Base-by-base conservation (phyloP, 2,329 filamentous ascomycete genomes). In the Graphilbum sp. region DNA sequence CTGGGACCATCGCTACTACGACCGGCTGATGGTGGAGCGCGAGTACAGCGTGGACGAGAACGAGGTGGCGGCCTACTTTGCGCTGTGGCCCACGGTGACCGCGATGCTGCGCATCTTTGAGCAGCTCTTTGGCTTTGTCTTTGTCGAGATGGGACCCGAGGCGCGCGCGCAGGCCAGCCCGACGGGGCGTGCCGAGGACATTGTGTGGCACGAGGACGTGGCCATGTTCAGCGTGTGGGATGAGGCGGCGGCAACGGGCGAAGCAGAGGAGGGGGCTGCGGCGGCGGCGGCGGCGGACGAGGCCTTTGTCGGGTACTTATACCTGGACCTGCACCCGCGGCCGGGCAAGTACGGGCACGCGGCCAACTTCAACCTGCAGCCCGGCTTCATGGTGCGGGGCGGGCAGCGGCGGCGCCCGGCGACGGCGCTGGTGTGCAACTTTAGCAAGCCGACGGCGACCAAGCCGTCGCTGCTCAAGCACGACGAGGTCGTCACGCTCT, bases 61-160 rank as follows among this genome's bases (percentile, higher is more conserved):
- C 49, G 72, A 77, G 52, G 82, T 90, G 50, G 75, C 83, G 10
- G 79, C 90, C 57, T 90, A 87, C 58, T 90, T 90, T 60, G 83
- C 84, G 4, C 66, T 88, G 7, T 66, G 75, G 42, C 70, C 73
- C 13, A 85, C 80, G 0, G 76, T 90, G 36, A 66, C 68, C 21
- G 78, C 75, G 40, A 88, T 92, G 83, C 64, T 90, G 35, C 69
- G 75, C 49, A 88, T 88, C 49, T 90, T 90, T 46, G 81, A 90
- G 57, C 68, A 83, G 53, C 66, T 90, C 6, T 85, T 92, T 46
- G 84, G 83, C 15, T 65, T 92, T 27, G 72, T 74, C 5, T 90
- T 90, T 49, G 72, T 87, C 15, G 71, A 87, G 59, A 63, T 90
- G 19, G 68, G 66, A 35, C 64, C 69, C 4, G 72, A 77, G 42